Evolutionary conservation across 768 basidiomycete species (phyloP), one percentile per base, ranked within the genome.

Genomic region (Hericium erinaceus): DNA sequence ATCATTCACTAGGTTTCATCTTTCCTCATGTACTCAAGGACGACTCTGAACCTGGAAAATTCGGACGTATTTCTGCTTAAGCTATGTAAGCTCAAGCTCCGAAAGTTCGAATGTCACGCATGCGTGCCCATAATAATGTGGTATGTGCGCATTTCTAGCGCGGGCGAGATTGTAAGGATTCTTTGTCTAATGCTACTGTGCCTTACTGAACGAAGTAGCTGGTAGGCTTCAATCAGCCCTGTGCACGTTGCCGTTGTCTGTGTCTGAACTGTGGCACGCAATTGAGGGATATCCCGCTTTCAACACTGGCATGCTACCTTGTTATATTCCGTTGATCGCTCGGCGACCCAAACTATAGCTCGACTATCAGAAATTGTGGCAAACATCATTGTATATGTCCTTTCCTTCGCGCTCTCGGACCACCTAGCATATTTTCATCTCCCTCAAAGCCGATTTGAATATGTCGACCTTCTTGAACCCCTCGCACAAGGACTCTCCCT

Each of bases 111-210:
- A 69, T 92, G 90, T 1, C 84, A 87, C 61, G 90, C 92, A 64
- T 94, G 37, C 87, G 92, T 56, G 75, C 77, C 6, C 83, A 90
- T 55, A 80, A 84, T 57, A 87, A 93, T 28, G 86, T 85, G 6
- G 86, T 89, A 92, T 66, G 74, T 93, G 28, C 80, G 91, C 18
- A 89, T 92, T 3, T 82, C 91, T 64, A 92, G 92, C 24, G 89
- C 86, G 20, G 92, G 92, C 63, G 92, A 93, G 71, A 89, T 87
- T 50, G 89, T 90, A 66, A 51, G 73, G 58, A 28, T 22, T 1
- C 59, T 37, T 52, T 53, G 48, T 22, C n/a, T 20, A 87, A 82
- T 64, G 79, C 89, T 8, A 80, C 93, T 37, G 89, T 87, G 0
- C 77, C 82, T 53, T 89, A 92, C 65, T 73, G 92, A 71, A 90